Conservation (phyloP, 2,329 filamentous ascomycete species). For the Penicillium paneum region DNA sequence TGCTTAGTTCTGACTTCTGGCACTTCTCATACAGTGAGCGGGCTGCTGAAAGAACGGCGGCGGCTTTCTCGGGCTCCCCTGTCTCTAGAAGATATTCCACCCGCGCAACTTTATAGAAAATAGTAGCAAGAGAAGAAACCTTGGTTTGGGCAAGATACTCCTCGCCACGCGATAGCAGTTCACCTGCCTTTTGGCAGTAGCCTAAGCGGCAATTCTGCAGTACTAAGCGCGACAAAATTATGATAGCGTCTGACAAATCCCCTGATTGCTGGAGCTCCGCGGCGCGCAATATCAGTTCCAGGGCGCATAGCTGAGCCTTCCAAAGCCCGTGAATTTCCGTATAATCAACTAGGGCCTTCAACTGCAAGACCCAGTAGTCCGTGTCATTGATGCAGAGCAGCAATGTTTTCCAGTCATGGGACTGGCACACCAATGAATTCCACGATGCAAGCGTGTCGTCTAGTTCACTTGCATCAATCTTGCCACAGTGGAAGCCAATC, state of each 20-base stretch:
- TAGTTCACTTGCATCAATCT: slow-evolving; percentile 27
- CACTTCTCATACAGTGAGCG: slow-evolving; percentile 33
- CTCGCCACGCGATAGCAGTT: slow-evolving; percentile 59
- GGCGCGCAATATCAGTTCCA: slow-evolving; percentile 49
- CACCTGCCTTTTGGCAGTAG: slow-evolving; percentile 57
- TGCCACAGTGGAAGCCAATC: slow-evolving; percentile 35
- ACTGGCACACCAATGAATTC: slow-evolving; percentile 43
- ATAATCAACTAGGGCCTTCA: slow-evolving; percentile 56
- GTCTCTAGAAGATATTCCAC: slow-evolving; percentile 71
- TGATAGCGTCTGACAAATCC: slow-evolving; percentile 41
- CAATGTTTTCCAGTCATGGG: slow-evolving; percentile 45
- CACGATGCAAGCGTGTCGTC: slow-evolving; percentile 35
- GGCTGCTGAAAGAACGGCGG: slow-evolving; percentile 31
- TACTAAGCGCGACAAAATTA: slow-evolving; percentile 48
- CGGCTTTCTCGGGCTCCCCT: slow-evolving; percentile 62
- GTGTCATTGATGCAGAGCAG: slow-evolving; percentile 49
- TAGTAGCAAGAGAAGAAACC: slow-evolving; percentile 44
- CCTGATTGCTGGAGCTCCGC: slow-evolving; percentile 45
- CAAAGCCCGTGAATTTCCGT: slow-evolving; percentile 57
- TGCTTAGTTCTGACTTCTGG: slow-evolving; percentile 29
- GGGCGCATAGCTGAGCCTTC: slow-evolving; percentile 47
- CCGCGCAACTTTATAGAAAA: slow-evolving; percentile 66
- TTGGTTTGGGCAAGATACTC: slow-evolving; percentile 43
- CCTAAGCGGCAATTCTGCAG: slow-evolving; percentile 59
- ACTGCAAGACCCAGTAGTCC: slow-evolving; percentile 49